Percentiles rank a stretch among this genome's conserved stretches.
phyloP scores from a whole-genome alignment of 2,329 filamentous ascomycete species.

The Scedosporium minutisporum region DNA sequence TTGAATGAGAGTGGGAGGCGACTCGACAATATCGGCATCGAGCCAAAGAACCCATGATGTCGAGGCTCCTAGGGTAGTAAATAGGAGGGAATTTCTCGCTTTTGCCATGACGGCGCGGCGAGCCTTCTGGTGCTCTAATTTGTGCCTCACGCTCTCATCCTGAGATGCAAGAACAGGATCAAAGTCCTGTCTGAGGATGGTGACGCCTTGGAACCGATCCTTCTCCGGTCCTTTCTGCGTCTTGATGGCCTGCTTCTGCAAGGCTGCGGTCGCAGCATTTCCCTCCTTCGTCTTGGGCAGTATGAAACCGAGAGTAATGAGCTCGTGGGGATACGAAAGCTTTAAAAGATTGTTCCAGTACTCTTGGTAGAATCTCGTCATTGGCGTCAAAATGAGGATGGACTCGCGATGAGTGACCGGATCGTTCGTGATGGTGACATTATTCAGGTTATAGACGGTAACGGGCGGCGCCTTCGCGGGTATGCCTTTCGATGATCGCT shows the following conservation, averaged over 20 bases:
- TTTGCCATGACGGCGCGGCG: constrained; percentile 85
- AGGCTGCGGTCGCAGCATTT: constrained; percentile 69
- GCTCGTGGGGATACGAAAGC: constrained; percentile 81
- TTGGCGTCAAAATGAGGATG: constrained; percentile 83
- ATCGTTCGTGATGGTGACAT: constrained; percentile 71
- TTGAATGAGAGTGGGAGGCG: constrained; percentile 75
- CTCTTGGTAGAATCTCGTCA: constrained; percentile 83
- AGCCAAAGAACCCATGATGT: constrained; percentile 98
- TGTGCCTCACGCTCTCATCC: constrained; percentile 81
- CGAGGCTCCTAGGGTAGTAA: constrained; percentile 82
- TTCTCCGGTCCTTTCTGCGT: constrained; percentile 76
- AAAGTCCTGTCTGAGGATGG: constrained; percentile 91
- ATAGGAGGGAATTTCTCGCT: constrained; percentile 86
- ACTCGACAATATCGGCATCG: constrained; percentile 85
- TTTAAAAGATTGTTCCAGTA: constrained; percentile 92
- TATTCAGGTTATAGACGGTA: constrained; percentile 88
- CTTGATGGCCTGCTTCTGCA: constrained; percentile 77
- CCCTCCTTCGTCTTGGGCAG: constrained; percentile 89
- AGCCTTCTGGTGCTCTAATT: constrained; percentile 79
- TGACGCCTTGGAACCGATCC: constrained; percentile 82
- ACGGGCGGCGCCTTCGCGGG: constrained; percentile 63
- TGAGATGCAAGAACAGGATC: constrained; percentile 74
- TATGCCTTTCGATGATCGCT: constrained; percentile 53
- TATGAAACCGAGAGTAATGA: constrained; percentile 93
- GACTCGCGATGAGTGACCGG: constrained; percentile 74